phyloP scores from a whole-genome alignment of 139 green algal genomes.

The Zygnema cylindricum region DNA sequence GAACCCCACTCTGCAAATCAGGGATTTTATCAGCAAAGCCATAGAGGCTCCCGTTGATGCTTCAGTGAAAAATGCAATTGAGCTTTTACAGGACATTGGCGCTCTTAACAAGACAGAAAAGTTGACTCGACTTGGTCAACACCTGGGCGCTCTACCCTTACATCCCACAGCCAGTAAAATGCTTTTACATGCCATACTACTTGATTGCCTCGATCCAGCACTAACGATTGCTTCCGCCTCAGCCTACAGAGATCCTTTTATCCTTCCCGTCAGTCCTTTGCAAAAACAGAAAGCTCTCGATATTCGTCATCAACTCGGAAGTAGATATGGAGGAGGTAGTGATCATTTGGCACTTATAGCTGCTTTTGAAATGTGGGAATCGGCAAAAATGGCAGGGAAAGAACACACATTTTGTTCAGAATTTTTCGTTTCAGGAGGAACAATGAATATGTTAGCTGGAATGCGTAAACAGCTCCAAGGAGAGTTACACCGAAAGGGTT shows the following conservation, averaged over 20 bases:
- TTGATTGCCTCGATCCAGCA: conserved; percentile 64
- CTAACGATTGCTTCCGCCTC: conserved; percentile 63
- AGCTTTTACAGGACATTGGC: conserved; percentile 61
- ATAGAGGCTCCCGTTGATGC: conserved; percentile 55
- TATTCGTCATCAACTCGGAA: conserved; percentile 5
- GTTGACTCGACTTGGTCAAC: conserved; percentile 62
- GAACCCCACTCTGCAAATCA: neutral
- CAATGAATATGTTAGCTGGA: conserved; percentile 47
- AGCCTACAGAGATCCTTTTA: conserved; percentile 48
- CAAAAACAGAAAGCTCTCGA: conserved; percentile 32
- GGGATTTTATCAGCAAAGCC: conserved; percentile 60
- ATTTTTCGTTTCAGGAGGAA: conserved; percentile 28
- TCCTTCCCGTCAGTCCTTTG: conserved; percentile 27
- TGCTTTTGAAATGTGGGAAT: conserved; percentile 58
- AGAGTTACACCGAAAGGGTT: conserved; percentile 43
- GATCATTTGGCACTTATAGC: conserved; percentile 66
- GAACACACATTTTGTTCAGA: conserved; percentile 20
- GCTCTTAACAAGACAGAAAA: conserved; percentile 52
- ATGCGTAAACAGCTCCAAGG: conserved; percentile 45
- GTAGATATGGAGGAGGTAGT: conserved; percentile 29
- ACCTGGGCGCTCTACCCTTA: conserved; percentile 64
- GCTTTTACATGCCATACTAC: conserved; percentile 63
- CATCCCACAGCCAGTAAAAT: conserved; percentile 66
- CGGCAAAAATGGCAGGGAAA: neutral
- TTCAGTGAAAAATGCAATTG: conserved; percentile 40